A percentile compares a stretch with the other conserved stretches of the same genome.
phyloP scores from a whole-genome alignment of 192 early-diverging fungal genomes.

The Umbelopsis ramanniana region DNA sequence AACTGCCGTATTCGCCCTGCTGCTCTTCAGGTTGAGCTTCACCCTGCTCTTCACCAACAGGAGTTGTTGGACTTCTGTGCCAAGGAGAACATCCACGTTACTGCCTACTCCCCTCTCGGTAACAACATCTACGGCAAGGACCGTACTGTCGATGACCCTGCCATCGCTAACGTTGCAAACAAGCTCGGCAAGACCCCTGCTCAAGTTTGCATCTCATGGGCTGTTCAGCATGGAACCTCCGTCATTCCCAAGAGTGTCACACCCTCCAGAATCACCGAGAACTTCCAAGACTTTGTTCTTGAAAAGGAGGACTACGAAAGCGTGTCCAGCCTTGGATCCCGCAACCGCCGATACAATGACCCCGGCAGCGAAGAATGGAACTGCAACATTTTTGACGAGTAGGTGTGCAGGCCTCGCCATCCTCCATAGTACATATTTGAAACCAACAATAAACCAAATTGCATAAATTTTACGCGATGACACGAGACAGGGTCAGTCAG shows the following conservation, averaged over 20 bases:
- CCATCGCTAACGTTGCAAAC: conserved; percentile 69
- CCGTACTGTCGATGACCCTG: conserved; percentile 38
- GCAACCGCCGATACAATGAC: conserved; percentile 50
- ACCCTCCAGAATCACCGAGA: conserved; percentile 60
- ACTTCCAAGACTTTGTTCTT: conserved; percentile 59
- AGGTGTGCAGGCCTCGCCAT: not conserved
- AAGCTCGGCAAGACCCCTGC: conserved; percentile 68
- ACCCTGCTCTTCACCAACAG: conserved; percentile 72
- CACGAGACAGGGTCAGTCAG: too few relatives aligned
- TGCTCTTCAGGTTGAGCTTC: conserved; percentile 85
- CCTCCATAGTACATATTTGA: conserved; percentile 6
- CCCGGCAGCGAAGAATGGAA: conserved; percentile 41
- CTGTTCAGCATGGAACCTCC: conserved; percentile 67
- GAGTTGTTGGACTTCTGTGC: conserved; percentile 78
- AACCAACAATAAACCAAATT: conserved; percentile 5
- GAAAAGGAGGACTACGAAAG: conserved; percentile 47
- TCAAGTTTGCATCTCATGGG: conserved; percentile 81
- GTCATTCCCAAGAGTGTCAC: conserved; percentile 86
- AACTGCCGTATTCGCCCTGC: conserved; percentile 57
- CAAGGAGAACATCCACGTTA: conserved; percentile 69
- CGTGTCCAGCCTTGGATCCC: conserved; percentile 41
- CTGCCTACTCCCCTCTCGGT: conserved; percentile 88
- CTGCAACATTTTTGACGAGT: conserved; percentile 31
- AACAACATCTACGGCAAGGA: conserved; percentile 41
- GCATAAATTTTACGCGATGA: not conserved